phyloP scores from a whole-genome alignment of 164 flowering plant species.

The Kingdonia uniflora region DNA sequence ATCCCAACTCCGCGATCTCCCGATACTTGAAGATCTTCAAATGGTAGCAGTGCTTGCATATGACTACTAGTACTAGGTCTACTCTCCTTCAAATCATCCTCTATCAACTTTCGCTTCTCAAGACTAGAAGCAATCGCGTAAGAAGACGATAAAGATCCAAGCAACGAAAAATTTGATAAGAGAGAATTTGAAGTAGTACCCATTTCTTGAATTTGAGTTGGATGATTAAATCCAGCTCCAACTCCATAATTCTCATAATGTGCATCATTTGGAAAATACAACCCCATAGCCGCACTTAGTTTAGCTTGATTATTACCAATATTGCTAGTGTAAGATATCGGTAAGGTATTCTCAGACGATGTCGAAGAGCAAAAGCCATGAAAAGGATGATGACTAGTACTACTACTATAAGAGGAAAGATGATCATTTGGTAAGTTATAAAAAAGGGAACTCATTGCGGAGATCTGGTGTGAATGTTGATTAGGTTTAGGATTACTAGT shows the following conservation, averaged over 20 bases:
- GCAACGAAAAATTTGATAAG: constrained; percentile 24
- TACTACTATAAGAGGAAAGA: no score
- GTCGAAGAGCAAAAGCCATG: no score
- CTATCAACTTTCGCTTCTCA: neutral
- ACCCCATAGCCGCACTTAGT: constrained; percentile 28
- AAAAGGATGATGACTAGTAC: no score
- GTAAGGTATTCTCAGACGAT: no score
- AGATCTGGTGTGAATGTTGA: constrained; percentile 10
- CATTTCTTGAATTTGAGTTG: constrained; percentile 20
- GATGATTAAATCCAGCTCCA: constrained; percentile 12
- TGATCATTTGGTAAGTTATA: no score
- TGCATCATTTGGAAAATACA: constrained; percentile 33
- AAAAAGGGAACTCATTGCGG: neutral
- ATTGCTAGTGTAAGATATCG: neutral
- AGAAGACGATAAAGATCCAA: constrained; percentile 28
- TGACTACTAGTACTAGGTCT: constrained; percentile 10
- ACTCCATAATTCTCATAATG: constrained; percentile 5
- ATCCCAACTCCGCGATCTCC: neutral
- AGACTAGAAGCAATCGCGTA: neutral
- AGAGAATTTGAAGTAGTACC: constrained; percentile 20
- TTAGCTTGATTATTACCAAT: constrained; percentile 28
- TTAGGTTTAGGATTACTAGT: neutral
- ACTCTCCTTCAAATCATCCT: constrained; percentile 3
- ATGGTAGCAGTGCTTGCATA: constrained; percentile 28
- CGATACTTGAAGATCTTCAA: constrained; percentile 16